These are phyloP conservation scores for Parmelia sp. DNA, from an alignment of 495 filamentous ascomycete genomes.

Conservation along the genomic window DNA sequence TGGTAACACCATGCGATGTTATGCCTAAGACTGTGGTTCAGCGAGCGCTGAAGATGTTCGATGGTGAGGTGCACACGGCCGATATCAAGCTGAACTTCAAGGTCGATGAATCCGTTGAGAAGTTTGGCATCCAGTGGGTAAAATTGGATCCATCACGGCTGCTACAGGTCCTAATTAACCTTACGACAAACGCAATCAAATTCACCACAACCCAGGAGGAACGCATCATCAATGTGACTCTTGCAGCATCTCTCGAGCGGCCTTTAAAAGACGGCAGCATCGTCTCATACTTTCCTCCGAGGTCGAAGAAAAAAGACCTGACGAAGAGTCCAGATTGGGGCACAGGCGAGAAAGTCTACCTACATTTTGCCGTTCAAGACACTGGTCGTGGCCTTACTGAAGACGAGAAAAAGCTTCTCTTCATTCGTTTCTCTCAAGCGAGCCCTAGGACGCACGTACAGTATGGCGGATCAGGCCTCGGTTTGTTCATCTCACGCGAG, in stretches of 20 bases:
- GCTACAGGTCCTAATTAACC: slow-evolving; percentile 67
- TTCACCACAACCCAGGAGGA: slow-evolving; percentile 53
- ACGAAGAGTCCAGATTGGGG: slow-evolving; percentile 60
- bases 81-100: slow-evolving; percentile 58
- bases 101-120: slow-evolving; percentile 49
- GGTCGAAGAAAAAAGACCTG: slow-evolving; percentile 40
- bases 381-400: slow-evolving; percentile 70
- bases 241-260: slow-evolving; percentile 56
- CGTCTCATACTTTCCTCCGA: slow-evolving; percentile 50
- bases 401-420: slow-evolving; percentile 66
- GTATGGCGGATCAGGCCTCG: slow-evolving; percentile 78
- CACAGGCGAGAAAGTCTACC: slow-evolving; percentile 56
- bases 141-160: slow-evolving; percentile 63
- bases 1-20: slow-evolving; percentile 59
- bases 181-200: slow-evolving; percentile 74
- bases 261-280: slow-evolving; percentile 42
- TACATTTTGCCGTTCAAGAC: slow-evolving; percentile 70
- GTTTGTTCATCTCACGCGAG: slow-evolving; percentile 72
- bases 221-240: slow-evolving; percentile 60
- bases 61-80: slow-evolving; percentile 60
- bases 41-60: slow-evolving; percentile 65
- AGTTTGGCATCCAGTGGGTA: slow-evolving; percentile 58
- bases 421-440: slow-evolving; percentile 76
- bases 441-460: slow-evolving; percentile 70
- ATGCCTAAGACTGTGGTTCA: slow-evolving; percentile 63